A percentile compares a stretch with the other conserved stretches of the same genome.
Evolutionary conservation across 1,284 basidiomycete species (phyloP).

Genomic region (Marasmius oreades): DNA sequence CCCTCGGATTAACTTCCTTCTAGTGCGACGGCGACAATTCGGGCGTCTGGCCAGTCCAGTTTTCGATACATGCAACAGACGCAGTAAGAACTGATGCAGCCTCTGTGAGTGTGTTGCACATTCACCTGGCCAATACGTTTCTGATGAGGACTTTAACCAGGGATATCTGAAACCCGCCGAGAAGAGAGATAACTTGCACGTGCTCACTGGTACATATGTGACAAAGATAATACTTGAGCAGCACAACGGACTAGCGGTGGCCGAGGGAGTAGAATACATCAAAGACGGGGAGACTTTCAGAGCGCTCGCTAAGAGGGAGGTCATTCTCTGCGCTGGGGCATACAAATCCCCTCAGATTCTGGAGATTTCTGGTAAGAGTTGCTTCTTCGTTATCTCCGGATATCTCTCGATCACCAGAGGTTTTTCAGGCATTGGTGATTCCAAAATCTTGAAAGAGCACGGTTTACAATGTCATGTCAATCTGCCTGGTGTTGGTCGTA

Average conservation of each 20-base stretch:
- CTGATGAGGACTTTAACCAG: not conserved
- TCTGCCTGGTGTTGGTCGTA: not conserved
- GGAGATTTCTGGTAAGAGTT: not conserved
- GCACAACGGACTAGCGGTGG: not conserved
- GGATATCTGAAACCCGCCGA: not conserved
- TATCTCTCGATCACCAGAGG: too few relatives aligned
- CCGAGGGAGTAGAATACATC: not conserved
- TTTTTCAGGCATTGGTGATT: not conserved
- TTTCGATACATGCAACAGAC: not conserved
- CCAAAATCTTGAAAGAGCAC: not conserved
- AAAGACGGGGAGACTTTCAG: not conserved
- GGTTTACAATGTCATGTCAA: not conserved
- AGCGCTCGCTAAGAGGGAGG: not conserved
- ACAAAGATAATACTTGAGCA: not conserved
- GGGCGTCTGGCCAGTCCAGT: not conserved
- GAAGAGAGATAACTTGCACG: not conserved
- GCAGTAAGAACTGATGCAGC: not conserved
- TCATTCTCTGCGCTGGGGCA: not conserved
- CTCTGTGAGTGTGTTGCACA: not conserved
- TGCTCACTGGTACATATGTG: not conserved
- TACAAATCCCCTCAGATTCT: not conserved
- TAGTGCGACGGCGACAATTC: not conserved
- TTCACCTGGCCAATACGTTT: not conserved
- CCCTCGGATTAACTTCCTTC: not conserved
- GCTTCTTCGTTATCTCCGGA: too few relatives aligned